A percentile compares a stretch with the other conserved stretches of the same genome.
These are phyloP conservation scores for Asclepias syriaca DNA, from an alignment of 257 asterid genomes.

Conservation along the genomic window DNA sequence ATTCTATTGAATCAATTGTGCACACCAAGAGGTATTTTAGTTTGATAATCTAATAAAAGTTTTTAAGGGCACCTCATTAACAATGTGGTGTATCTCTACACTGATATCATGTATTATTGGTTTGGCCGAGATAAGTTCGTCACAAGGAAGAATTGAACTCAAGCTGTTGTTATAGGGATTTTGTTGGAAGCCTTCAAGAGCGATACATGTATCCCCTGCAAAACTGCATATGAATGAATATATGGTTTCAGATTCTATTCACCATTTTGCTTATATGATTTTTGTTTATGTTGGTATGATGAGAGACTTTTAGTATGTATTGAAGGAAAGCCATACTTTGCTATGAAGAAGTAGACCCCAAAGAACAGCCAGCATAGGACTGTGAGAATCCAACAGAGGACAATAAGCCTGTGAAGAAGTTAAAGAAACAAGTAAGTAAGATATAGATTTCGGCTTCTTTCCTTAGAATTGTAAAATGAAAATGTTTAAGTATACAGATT, in stretches of 20 bases:
- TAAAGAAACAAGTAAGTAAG: not conserved
- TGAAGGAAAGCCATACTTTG: conserved; percentile 53
- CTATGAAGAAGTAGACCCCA: conserved; percentile 60
- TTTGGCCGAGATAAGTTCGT: conserved; percentile 54
- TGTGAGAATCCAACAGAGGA: conserved; percentile 56
- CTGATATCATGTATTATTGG: conserved; percentile 46
- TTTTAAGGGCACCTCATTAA: conserved; percentile 36
- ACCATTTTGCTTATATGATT: not conserved
- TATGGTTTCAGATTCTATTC: not conserved
- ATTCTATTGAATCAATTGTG: not conserved
- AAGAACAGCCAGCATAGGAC: conserved; percentile 58
- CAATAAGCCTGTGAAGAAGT: conserved; percentile 41
- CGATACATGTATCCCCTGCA: conserved; percentile 70
- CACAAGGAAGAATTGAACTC: conserved; percentile 80
- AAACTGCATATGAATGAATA: conserved; percentile 36
- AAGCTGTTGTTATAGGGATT: conserved; percentile 80
- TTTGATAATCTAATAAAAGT: not conserved
- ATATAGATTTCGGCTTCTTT: too few species aligned
- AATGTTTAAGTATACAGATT: not conserved
- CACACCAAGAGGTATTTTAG: not conserved
- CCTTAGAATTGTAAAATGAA: not conserved
- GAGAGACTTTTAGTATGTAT: not conserved
- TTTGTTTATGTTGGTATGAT: not conserved
- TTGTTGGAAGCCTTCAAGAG: conserved; percentile 58
- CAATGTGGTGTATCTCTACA: conserved; percentile 48